Conservation (phyloP, 108 stramenopile genomes). For the Hondaea fermentalgiana region DNA sequence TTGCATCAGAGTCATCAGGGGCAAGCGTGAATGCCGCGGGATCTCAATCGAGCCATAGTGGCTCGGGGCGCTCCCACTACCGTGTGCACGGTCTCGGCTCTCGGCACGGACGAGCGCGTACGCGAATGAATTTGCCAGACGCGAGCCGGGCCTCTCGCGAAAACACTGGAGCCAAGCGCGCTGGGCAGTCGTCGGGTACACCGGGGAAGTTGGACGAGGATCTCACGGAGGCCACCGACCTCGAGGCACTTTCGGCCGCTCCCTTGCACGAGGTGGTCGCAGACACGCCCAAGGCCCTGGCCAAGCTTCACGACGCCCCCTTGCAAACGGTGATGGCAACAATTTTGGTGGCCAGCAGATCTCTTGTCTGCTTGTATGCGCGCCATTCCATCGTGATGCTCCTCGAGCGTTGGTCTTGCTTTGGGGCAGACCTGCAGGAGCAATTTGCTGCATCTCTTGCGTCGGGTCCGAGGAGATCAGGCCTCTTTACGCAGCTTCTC, state of each 20-base stretch:
- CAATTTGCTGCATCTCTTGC: neutral
- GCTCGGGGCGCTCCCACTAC: too few relatives aligned
- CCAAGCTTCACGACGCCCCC: neutral
- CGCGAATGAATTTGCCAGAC: too few relatives aligned
- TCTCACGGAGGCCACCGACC: neutral
- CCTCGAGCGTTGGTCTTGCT: neutral
- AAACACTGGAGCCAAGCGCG: too few relatives aligned
- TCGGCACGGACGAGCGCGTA: too few relatives aligned
- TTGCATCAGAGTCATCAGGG: neutral
- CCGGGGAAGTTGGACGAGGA: too few relatives aligned
- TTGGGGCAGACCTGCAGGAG: neutral
- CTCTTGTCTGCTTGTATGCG: neutral
- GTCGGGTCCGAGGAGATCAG: neutral
- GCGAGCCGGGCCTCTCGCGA: too few relatives aligned
- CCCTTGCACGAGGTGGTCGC: neutral
- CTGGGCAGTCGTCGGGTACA: too few relatives aligned
- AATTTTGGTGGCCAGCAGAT: neutral
- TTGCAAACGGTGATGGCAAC: neutral
- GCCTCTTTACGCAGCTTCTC: neutral
- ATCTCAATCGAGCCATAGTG: too few relatives aligned
- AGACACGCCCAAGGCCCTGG: neutral
- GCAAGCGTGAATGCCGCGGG: neutral
- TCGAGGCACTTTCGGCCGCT: neutral
- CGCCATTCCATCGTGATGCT: neutral
- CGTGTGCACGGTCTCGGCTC: too few relatives aligned